Evolutionary conservation across 805 yeast genomes (phyloP), one percentile per base, ranked within the genome.

Genomic region (Priceomyces carsonii): DNA sequence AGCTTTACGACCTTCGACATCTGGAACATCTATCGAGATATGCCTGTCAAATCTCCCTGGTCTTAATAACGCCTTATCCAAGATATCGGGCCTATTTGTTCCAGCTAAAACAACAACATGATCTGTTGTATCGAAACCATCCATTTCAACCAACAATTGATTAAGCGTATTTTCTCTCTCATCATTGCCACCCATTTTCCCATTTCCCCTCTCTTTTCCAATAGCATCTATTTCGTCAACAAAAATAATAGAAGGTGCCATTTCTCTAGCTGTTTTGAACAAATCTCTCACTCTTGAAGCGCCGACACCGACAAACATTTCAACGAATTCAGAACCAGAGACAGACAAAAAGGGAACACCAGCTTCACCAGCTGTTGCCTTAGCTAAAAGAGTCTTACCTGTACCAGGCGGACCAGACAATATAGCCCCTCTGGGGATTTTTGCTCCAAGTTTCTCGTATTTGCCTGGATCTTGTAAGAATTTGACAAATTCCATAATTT

Each of bases 351-450:
- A 89, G 17, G 97, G 96, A 33, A 89, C 97, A 33, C 87, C 93
- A 2, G 96, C 96, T 59, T 89, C 96, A 49, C 97, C 96, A 2
- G 96, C 97, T 17, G 96, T 89, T 8, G 96, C 96, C 59, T 85
- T 88, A 16, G 96, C 96, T 38, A 89, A 66, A 44, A 89, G 64
- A 0, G 97, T 89, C 61, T 89, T 89, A 78, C 97, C 97, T 3
- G 97, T 89, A 70, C 97, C 97, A 27, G 97, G 97, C 12, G 96
- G 95, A 47, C 97, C 97, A 8, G 95, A 83, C 33, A 89, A 66
- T 45, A 89, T 85, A 5, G 96, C 97, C 57, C 97, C 97, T 59
- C 96, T 75, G 36, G 97, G 97, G 44, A 89, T 89, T 60, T 88
- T 86, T 8, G 96, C 97, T 29, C 97, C 97, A 38, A 89, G 69